phyloP scores from a whole-genome alignment of 2,329 filamentous ascomycete species.

The Cercospora brassicicola region DNA sequence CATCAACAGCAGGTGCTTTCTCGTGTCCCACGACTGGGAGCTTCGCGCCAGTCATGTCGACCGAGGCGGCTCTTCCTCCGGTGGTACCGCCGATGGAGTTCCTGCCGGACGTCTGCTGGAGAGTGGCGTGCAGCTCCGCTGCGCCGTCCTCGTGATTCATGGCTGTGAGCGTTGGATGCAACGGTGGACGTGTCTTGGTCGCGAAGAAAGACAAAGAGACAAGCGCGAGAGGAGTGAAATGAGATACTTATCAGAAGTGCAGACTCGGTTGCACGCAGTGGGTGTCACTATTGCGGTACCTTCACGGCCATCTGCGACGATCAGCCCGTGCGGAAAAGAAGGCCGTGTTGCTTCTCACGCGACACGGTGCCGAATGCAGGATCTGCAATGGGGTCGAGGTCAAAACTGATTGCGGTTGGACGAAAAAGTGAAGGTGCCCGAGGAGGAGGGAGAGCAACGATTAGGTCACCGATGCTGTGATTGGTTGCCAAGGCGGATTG shows the following conservation, averaged over 20 bases:
- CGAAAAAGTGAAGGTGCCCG: not conserved
- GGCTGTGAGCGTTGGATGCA: slow-evolving; percentile 5
- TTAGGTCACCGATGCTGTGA: not conserved
- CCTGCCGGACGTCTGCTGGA: slow-evolving; percentile 27
- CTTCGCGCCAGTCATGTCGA: slow-evolving; percentile 28
- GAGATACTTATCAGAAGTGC: not conserved
- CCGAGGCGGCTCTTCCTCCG: slow-evolving; percentile 9
- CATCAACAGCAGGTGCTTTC: slow-evolving; percentile 2
- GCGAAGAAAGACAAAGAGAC: not conserved
- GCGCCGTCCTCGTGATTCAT: slow-evolving; percentile 34
- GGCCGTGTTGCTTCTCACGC: not conserved
- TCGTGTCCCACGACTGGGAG: slow-evolving; percentile 24
- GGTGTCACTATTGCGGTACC: not conserved
- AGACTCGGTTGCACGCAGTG: not conserved
- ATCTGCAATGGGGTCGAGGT: not conserved
- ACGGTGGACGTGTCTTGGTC: not conserved
- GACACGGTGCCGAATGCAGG: not conserved
- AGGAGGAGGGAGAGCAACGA: not conserved
- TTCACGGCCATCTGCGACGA: slow-evolving; percentile 4
- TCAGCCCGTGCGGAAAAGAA: not conserved
- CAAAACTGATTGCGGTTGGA: not conserved
- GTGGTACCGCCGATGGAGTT: slow-evolving; percentile 20
- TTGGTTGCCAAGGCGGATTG: slow-evolving; percentile 1
- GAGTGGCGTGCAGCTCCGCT: slow-evolving; percentile 33
- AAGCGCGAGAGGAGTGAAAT: not conserved